phyloP scores from a whole-genome alignment of 2,329 filamentous ascomycete genomes.

The Fusarium verrucosum region DNA sequence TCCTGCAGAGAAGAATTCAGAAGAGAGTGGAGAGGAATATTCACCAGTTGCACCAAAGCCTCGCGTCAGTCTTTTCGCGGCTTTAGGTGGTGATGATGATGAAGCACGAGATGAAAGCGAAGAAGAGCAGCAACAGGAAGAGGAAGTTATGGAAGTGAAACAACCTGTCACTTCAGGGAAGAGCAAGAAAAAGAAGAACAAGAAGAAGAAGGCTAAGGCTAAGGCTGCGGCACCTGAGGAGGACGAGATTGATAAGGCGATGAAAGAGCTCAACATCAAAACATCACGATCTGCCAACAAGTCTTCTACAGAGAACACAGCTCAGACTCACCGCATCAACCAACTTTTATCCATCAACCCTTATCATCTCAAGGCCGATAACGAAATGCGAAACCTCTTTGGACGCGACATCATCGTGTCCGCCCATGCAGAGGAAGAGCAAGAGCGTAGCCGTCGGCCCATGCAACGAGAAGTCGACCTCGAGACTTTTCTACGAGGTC shows the following conservation, averaged over 20 bases:
- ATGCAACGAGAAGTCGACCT: conserved; percentile 64
- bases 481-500: conserved; percentile 63
- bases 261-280: conserved; percentile 59
- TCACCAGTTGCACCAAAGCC: conserved; percentile 49
- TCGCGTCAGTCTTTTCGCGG: conserved; percentile 61
- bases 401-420: conserved; percentile 66
- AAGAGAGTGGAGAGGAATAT: conserved; percentile 47
- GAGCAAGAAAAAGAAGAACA: conserved; percentile 53
- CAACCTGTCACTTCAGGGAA: conserved; percentile 41
- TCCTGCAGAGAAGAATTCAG: conserved; percentile 22
- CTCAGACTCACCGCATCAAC: conserved; percentile 46
- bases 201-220: conserved; percentile 49
- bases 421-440: conserved; percentile 60
- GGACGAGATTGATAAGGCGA: conserved; percentile 62
- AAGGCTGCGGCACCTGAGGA: conserved; percentile 42
- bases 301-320: background rate
- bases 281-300: conserved; percentile 15
- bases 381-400: conserved; percentile 82
- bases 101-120: conserved; percentile 52
- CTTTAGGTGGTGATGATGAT: conserved; percentile 57
- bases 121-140: conserved; percentile 38
- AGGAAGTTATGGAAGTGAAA: conserved; percentile 35
- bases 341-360: conserved; percentile 63
- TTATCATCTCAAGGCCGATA: conserved; percentile 81
- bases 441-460: conserved; percentile 52